phyloP scores from a whole-genome alignment of 371 early-diverging fungal species.

The Haplosporangium sp. region DNA sequence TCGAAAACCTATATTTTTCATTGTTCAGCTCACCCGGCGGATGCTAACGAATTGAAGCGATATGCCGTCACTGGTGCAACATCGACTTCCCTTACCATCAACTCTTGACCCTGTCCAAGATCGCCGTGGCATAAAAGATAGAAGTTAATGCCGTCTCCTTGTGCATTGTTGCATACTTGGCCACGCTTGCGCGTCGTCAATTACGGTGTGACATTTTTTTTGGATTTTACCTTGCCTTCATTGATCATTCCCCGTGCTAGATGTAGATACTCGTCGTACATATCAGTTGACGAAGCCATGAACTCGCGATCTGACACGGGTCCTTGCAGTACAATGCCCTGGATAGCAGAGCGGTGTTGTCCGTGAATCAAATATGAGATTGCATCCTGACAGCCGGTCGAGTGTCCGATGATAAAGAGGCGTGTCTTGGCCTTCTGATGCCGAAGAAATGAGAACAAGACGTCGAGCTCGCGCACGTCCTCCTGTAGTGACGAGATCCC shows the following conservation, averaged over 20 bases:
- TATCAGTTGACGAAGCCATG: constrained; percentile 35
- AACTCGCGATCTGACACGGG: constrained; percentile 66
- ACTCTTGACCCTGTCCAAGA: constrained; percentile 43
- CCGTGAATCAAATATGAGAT: constrained; percentile 60
- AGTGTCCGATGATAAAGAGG: constrained; percentile 65
- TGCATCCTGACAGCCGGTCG: constrained; percentile 66
- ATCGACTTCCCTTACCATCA: constrained; percentile 57
- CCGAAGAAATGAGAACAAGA: constrained; percentile 53
- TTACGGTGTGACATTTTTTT: background rate
- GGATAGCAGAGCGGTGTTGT: constrained; percentile 37
- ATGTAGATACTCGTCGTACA: constrained; percentile 40
- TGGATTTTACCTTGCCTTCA: constrained; percentile 49
- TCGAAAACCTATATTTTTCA: too few species aligned
- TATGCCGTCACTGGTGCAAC: constrained; percentile 60
- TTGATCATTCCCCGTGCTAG: constrained; percentile 55
- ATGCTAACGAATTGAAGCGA: constrained; percentile 60
- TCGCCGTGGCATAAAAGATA: background rate
- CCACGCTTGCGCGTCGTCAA: too few species aligned
- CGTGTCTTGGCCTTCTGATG: constrained; percentile 53
- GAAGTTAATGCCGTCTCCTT: too few species aligned
- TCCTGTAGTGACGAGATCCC: constrained; percentile 58
- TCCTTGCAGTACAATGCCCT: constrained; percentile 63
- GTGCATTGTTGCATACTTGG: too few species aligned
- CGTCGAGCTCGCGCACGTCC: constrained; percentile 59
- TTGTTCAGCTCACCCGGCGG: constrained; percentile 53